Percentiles rank a stretch among this genome's conserved stretches.
Conservation (phyloP, 192 early-diverging fungal species). For the Cetraspora pellucida region DNA sequence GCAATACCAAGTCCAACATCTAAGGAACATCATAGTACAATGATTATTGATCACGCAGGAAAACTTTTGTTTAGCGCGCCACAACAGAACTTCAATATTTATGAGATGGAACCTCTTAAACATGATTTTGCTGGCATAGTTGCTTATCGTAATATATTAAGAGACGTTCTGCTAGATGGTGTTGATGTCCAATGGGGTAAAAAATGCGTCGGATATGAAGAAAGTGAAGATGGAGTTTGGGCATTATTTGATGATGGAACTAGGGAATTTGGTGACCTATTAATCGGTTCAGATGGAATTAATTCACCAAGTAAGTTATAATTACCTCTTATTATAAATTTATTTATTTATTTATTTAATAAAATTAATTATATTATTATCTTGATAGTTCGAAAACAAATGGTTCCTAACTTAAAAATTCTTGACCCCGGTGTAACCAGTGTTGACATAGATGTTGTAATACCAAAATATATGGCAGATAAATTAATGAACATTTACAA, state of each 20-base stretch:
- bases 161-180: constrained; percentile 4
- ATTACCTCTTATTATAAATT: background rate
- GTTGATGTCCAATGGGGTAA: constrained; percentile 12
- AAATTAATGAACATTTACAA: background rate
- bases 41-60: background rate
- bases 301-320: background rate
- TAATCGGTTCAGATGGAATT: constrained; percentile 19
- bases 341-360: background rate
- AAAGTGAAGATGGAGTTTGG: constrained; percentile 4
- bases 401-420: background rate
- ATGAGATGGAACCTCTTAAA: background rate
- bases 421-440: background rate
- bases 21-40: background rate
- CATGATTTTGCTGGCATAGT: background rate
- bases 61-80: background rate
- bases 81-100: background rate
- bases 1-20: background rate
- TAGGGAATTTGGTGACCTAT: background rate
- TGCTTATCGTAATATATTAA: background rate
- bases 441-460: background rate
- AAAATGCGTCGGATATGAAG: constrained; percentile 16
- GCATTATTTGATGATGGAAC: constrained; percentile 20
- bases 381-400: constrained; percentile 11
- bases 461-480: background rate
- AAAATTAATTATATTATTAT: background rate